Evolutionary conservation across 2,329 filamentous ascomycete genomes (phyloP).

Genomic region (Fusarium tupiense): DNA sequence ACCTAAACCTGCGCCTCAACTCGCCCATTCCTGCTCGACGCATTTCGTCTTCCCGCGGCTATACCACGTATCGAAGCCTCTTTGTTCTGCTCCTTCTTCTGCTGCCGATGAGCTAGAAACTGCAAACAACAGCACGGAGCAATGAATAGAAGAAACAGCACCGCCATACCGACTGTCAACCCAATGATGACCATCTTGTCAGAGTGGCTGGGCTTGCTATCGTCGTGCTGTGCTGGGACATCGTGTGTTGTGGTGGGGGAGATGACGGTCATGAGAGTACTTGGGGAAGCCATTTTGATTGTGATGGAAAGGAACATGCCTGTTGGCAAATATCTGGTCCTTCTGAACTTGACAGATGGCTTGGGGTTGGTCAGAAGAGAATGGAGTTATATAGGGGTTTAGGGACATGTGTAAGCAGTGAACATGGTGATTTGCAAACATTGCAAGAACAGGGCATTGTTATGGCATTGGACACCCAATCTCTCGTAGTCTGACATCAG

Average conservation of each 20-base stretch:
- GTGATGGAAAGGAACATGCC: background rate
- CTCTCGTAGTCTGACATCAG: too few relatives aligned
- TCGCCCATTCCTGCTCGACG: background rate
- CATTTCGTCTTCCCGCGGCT: too few relatives aligned
- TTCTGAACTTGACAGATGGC: background rate
- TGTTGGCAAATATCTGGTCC: background rate
- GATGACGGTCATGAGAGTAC: constrained; percentile 1
- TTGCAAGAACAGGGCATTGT: background rate
- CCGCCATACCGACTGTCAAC: background rate
- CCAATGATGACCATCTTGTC: background rate
- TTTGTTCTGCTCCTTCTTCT: background rate
- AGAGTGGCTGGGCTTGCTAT: background rate
- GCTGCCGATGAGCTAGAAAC: constrained; percentile 1
- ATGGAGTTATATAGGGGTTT: background rate
- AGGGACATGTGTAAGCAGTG: background rate
- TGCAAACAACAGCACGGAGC: constrained; percentile 15
- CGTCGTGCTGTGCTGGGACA: background rate
- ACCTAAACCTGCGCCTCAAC: background rate
- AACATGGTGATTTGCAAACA: background rate
- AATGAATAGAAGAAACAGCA: constrained; percentile 13
- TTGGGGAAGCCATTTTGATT: constrained; percentile 10
- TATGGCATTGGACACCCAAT: background rate
- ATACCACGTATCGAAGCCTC: background rate
- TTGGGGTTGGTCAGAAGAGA: background rate
- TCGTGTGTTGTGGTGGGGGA: background rate